Evolutionary conservation across 148 eudicot genomes (phyloP).

Genomic region (Fagopyrum homotropicum): DNA sequence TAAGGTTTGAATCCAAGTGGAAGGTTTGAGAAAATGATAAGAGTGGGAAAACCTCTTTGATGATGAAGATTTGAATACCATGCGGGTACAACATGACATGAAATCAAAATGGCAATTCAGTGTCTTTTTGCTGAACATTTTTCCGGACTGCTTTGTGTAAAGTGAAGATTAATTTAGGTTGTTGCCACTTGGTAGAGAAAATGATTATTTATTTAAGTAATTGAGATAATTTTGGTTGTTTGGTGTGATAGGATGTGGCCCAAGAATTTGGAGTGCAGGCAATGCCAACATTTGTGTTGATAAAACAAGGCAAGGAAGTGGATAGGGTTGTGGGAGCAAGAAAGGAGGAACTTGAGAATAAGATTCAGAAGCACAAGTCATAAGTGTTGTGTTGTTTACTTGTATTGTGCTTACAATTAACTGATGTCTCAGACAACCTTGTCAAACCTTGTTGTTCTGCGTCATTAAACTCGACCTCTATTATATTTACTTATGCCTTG

Average conservation of each 20-base stretch:
- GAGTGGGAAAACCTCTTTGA: neutral
- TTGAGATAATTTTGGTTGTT: neutral
- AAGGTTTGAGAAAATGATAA: neutral
- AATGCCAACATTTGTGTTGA: slow-evolving; percentile 81
- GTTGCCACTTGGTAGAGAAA: neutral
- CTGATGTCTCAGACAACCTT: neutral
- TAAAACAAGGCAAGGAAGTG: slow-evolving; percentile 67
- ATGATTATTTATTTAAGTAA: neutral
- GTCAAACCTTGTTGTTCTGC: neutral
- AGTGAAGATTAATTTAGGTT: neutral
- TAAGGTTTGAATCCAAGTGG: neutral
- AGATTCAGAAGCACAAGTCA: slow-evolving; percentile 54
- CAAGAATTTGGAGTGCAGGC: slow-evolving; percentile 67
- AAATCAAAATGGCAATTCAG: neutral
- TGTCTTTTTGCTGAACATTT: neutral
- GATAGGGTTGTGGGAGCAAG: slow-evolving; percentile 80
- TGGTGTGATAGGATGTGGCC: slow-evolving; percentile 48
- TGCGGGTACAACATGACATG: neutral
- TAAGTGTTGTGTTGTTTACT: neutral
- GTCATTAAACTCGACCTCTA: too few species aligned
- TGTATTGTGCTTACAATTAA: slow-evolving; percentile 1
- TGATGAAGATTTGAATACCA: neutral
- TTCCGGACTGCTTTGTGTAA: neutral
- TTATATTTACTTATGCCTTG: too few species aligned
- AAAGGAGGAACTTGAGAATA: slow-evolving; percentile 79